These are phyloP conservation scores for Sporothrix protearum DNA, from an alignment of 2,329 filamentous ascomycete genomes.

Conservation along the genomic window DNA sequence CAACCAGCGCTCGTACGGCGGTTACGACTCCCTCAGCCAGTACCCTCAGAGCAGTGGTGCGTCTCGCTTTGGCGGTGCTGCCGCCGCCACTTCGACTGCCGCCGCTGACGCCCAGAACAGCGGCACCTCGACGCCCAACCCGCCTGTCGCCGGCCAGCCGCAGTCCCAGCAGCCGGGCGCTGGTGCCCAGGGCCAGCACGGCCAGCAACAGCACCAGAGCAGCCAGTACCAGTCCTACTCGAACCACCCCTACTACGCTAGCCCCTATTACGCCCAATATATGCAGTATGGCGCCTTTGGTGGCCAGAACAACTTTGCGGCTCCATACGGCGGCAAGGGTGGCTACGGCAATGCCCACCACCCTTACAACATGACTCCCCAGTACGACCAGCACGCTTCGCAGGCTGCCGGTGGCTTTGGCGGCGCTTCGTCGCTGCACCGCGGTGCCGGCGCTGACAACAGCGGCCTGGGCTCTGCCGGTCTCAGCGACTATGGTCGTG, in stretches of 20 bases:
- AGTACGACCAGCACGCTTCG: slow-evolving; percentile 55
- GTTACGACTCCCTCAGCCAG: slow-evolving; percentile 67
- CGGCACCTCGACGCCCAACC: slow-evolving; percentile 87
- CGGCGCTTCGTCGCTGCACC: slow-evolving; percentile 48
- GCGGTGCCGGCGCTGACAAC: slow-evolving; percentile 46
- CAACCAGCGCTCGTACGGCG: slow-evolving; percentile 74
- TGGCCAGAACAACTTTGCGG: slow-evolving; percentile 50
- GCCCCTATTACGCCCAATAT: slow-evolving; percentile 61
- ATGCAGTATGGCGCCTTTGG: slow-evolving; percentile 43
- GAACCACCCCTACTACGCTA: slow-evolving; percentile 57
- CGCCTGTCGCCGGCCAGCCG: slow-evolving; percentile 50
- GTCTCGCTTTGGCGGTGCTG: slow-evolving; percentile 55
- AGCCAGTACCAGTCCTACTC: slow-evolving; percentile 34
- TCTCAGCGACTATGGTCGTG: slow-evolving; percentile 53
- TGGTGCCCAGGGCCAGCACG: slow-evolving; percentile 33
- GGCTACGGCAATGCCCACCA: slow-evolving; percentile 55
- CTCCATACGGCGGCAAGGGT: slow-evolving; percentile 54
- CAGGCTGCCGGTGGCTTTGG: slow-evolving; percentile 50
- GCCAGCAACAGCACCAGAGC: slow-evolving; percentile 36
- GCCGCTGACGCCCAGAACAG: slow-evolving; percentile 74
- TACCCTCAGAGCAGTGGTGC: slow-evolving; percentile 71
- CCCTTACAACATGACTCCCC: slow-evolving; percentile 54
- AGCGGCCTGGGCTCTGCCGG: slow-evolving; percentile 46
- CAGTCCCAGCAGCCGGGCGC: slow-evolving; percentile 36
- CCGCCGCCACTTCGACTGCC: slow-evolving; percentile 21